Base-by-base conservation (phyloP, 441 rosid genomes). In the Francoa sonchifolia region DNA sequence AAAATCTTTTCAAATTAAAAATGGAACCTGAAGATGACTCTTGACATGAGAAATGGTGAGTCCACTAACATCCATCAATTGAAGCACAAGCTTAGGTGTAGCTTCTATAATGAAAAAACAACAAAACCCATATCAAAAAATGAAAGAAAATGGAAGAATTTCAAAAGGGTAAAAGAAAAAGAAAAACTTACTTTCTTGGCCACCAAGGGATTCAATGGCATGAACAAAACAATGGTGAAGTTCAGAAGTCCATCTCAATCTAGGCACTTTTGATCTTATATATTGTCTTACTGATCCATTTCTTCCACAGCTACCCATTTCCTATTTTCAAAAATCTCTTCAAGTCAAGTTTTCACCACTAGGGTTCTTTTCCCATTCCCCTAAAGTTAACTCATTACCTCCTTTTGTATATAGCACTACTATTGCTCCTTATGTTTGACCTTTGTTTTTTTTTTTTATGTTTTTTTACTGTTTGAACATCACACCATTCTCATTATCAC, bases 41-140 rank as follows among this genome's bases (percentile, higher is more conserved):
- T 89, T 89, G 46, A 89, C 98, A 58, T 89, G 98, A 42, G 96
- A 79, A 56, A 89, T 89, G 46, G 94, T 89, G 36, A 89, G 89
- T 39, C 96, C 98, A 54, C 82, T 77, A 59, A 89, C 92, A 71
- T 82, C 94, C 98, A 89, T 89, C 43, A 82, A 36, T 71, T 82
- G 89, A 36, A 85, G 96, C 54, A 89, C 98, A 8, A 85, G 86
- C 53, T 89, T 89, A 18, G 98, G 98, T 9, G 98, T 89, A 17
- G 98, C 96, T 73, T 74, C 97, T 89, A 23, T 30, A 35, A 17
- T 2, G 20, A 9, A 18, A 18, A 12, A 36, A 16, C 46, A 26
- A 27, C 19, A 47, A 3, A 26, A 13, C 27, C 3, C 14, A 7
- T 16, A n/a, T 37, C 16, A 23, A 6, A 0, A 22, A 4, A 14